These are phyloP conservation scores for Debaryomyces sp. DNA, from an alignment of 1,139 yeast genomes.

Conservation along the genomic window DNA sequence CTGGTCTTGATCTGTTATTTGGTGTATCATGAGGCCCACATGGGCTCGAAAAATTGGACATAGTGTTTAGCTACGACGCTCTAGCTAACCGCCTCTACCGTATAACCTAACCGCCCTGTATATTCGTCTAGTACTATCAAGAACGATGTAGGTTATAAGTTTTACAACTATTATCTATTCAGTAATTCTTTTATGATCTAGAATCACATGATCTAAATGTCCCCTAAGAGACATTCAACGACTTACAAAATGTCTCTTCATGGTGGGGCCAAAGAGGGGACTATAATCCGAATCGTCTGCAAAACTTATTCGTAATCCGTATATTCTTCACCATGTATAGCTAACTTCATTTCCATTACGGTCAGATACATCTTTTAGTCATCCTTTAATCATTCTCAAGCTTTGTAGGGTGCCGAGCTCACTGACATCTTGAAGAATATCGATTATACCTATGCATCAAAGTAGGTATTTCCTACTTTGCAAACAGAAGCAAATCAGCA, in stretches of 20 bases:
- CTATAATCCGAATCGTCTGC: not conserved
- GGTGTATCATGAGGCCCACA: not conserved
- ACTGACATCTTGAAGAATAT: too few species aligned
- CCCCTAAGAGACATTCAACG: not conserved
- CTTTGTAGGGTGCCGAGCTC: too few species aligned
- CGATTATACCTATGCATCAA: too few species aligned
- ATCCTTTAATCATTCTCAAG: too few species aligned
- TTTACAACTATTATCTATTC: not conserved
- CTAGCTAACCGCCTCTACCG: not conserved
- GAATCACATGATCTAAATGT: not conserved
- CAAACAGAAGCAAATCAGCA: too few species aligned
- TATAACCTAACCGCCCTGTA: not conserved
- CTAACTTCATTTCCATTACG: not conserved
- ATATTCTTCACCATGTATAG: not conserved
- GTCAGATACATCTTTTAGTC: too few species aligned
- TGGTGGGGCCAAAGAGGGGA: not conserved
- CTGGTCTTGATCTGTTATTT: not conserved
- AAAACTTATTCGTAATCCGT: not conserved
- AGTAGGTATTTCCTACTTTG: too few species aligned
- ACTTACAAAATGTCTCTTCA: not conserved
- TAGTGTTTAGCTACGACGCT: not conserved
- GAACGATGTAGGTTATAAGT: not conserved
- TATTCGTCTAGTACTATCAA: not conserved
- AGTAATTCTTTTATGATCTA: not conserved
- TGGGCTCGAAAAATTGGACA: constrained; percentile 4